These are phyloP conservation scores for Heliocybe sulcata DNA, from an alignment of 1,284 basidiomycete genomes.

Conservation along the genomic window DNA sequence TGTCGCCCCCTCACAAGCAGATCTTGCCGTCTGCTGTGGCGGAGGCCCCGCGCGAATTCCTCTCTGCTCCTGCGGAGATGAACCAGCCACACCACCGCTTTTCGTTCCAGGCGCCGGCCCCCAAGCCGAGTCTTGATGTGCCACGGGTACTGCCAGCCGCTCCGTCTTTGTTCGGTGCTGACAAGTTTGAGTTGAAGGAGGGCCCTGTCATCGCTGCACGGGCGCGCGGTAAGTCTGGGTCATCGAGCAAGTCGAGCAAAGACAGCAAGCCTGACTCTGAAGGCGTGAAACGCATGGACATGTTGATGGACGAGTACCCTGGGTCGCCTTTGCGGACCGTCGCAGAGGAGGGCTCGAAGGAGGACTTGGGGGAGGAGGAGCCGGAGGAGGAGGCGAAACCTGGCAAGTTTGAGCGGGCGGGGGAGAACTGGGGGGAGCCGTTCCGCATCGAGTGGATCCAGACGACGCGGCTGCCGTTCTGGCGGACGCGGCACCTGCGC, in stretches of 20 bases:
- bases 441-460: conserved; percentile 87
- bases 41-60: conserved; percentile 12
- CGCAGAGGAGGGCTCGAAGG: conserved; percentile 13
- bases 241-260: neutral
- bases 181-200: conserved; percentile 33
- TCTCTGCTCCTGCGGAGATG: conserved; percentile 49
- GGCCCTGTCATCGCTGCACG: neutral
- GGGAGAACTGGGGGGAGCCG: conserved; percentile 58
- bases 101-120: conserved; percentile 16
- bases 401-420: conserved; percentile 2
- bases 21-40: neutral
- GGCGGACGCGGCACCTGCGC: conserved; percentile 69
- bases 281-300: neutral
- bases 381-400: neutral
- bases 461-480: conserved; percentile 71
- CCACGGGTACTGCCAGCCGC: conserved; percentile 4
- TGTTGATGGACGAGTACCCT: neutral
- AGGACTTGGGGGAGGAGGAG: conserved; percentile 7
- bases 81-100: conserved; percentile 28
- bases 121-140: conserved; percentile 25
- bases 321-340: conserved; percentile 10
- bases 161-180: conserved; percentile 6
- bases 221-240: neutral
- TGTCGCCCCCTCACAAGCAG: conserved; percentile 11
- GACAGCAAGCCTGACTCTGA: neutral